Evolutionary conservation across 2,329 filamentous ascomycete genomes (phyloP).

Genomic region (Alternaria infectoria): DNA sequence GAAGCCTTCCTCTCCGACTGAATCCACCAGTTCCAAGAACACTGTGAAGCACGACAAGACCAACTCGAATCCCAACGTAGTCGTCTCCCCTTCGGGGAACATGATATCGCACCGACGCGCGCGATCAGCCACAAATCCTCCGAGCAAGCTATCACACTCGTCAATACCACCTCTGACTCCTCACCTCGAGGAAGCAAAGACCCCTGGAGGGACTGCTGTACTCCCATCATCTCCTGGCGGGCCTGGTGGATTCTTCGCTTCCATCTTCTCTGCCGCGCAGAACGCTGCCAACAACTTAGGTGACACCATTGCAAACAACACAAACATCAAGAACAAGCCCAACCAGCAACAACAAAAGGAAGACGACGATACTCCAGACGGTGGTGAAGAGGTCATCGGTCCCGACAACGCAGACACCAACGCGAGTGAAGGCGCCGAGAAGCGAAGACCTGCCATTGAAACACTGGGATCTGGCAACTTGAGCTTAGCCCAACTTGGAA

Average conservation of each 20-base stretch:
- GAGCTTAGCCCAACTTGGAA: slow-evolving; percentile 86
- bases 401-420: slow-evolving; percentile 34
- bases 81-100: slow-evolving; percentile 68
- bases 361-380: slow-evolving; percentile 33
- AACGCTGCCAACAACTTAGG: slow-evolving; percentile 81
- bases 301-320: slow-evolving; percentile 74
- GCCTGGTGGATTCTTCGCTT: slow-evolving; percentile 79
- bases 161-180: slow-evolving; percentile 72
- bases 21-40: slow-evolving; percentile 33
- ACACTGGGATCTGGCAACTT: slow-evolving; percentile 89
- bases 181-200: slow-evolving; percentile 72
- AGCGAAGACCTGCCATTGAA: slow-evolving; percentile 76
- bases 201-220: slow-evolving; percentile 61
- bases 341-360: slow-evolving; percentile 43
- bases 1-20: slow-evolving; percentile 43
- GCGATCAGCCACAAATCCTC: slow-evolving; percentile 64
- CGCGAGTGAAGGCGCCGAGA: slow-evolving; percentile 29
- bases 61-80: slow-evolving; percentile 58
- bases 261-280: slow-evolving; percentile 89
- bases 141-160: slow-evolving; percentile 87
- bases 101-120: slow-evolving; percentile 76
- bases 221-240: slow-evolving; percentile 55
- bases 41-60: slow-evolving; percentile 35
- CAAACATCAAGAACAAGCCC: slow-evolving; percentile 58
- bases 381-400: slow-evolving; percentile 53